Base-by-base conservation (phyloP, 73 alveolate genomes). In the Paraurostyla sp. region DNA sequence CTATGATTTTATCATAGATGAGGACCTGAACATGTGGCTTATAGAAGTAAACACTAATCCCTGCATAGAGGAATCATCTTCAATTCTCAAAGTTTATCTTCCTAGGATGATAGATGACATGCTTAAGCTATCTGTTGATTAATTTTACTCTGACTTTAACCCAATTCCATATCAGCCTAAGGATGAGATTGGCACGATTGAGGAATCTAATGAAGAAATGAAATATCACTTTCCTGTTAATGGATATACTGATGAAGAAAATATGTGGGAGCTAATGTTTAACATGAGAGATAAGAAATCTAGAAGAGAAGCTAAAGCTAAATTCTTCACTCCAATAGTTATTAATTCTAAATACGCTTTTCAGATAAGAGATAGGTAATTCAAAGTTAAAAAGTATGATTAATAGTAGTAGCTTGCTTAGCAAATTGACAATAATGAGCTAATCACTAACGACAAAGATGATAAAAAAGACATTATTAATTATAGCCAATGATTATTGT, bases 11-110 rank as follows among this genome's bases (percentile, higher is more conserved):
- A 92, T 96, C 29, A 56, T 96, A 25, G 99, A 96, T 71, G 87
- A 81, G 48, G 90, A 91, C 42, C 68, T 94, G 46, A 94, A 94
- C 40, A 91, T 92, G 16, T 96, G 97, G 97, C 81, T 96, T 40
- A 96, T 96, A 23, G 99, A 96, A 89, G 96, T 90, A 30, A 96
- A 96, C 49, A 92, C 99, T 11, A 96, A 96, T 59, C 99, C 99
- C 0, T 94, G 98, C 85, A 52, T 96, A 0, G 99, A 96, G 68
- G 93, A 89, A 45, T n/a, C 80, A 43, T 90, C 93, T 0, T 9
- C 41, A 1, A 60, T 90, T 41, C 60, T 93, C 13, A 85, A 83
- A 49, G 32, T 36, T 23, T 54, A 56, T 41, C 33, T 93, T 0
- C 92, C 95, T 16, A 46, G 94, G 23, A 93, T 93, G 97, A 63